These are phyloP conservation scores for Croton setiger DNA, from an alignment of 441 rosid species.

Conservation along the genomic window DNA sequence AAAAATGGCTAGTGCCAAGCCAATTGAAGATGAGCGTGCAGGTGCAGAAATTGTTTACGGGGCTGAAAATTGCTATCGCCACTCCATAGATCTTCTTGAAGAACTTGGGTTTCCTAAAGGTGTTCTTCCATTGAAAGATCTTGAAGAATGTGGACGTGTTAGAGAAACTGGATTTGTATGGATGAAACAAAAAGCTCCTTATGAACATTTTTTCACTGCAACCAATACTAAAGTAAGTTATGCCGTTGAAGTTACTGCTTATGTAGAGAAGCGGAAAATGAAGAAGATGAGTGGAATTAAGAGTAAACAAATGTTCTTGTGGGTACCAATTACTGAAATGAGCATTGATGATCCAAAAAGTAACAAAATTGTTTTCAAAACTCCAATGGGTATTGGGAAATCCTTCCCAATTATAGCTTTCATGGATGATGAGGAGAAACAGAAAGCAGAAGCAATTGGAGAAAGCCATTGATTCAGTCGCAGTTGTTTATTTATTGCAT, in stretches of 20 bases:
- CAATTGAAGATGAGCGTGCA: conserved; percentile 37
- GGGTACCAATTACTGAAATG: conserved; percentile 93
- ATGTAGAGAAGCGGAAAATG: conserved; percentile 77
- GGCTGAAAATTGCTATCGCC: conserved; percentile 54
- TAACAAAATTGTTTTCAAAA: conserved; percentile 61
- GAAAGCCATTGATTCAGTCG: conserved; percentile 15
- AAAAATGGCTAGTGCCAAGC: conserved; percentile 38
- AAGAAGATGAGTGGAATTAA: conserved; percentile 89
- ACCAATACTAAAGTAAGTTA: conserved; percentile 68
- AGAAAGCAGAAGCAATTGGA: conserved; percentile 36
- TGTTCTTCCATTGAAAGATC: conserved; percentile 73
- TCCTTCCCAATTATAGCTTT: conserved; percentile 69
- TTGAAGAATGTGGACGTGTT: conserved; percentile 87
- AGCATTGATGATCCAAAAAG: conserved; percentile 49
- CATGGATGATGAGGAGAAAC: conserved; percentile 69
- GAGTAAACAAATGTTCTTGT: conserved; percentile 78
- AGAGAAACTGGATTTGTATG: conserved; percentile 84
- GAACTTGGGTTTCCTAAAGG: conserved; percentile 94
- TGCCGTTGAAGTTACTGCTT: conserved; percentile 66
- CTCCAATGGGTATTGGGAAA: conserved; percentile 92
- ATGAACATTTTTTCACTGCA: conserved; percentile 68
- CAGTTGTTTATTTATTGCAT: no score
- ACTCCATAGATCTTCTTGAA: conserved; percentile 65
- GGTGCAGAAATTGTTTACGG: conserved; percentile 81
- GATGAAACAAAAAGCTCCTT: conserved; percentile 82